Evolutionary conservation across 2,329 filamentous ascomycete species (phyloP).

Genomic region (Penicillium aurantiogriseum): DNA sequence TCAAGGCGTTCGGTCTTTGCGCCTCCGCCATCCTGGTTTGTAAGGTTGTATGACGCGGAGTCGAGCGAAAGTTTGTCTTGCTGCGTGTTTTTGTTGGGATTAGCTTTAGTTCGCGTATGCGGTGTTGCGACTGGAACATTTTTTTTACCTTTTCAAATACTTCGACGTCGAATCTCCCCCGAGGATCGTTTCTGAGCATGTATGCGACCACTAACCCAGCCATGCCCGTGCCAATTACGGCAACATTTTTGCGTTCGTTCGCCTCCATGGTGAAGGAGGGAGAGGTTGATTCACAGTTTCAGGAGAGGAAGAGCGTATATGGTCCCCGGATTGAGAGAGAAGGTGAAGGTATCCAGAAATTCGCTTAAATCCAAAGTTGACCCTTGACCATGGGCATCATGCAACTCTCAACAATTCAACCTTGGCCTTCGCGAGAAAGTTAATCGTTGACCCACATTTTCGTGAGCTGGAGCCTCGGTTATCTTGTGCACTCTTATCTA

Average conservation of each 20-base stretch:
- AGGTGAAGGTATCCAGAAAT: not conserved
- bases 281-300: not conserved
- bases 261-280: not conserved
- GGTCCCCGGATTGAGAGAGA: not conserved
- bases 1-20: conserved; percentile 34
- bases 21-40: conserved; percentile 18
- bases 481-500: not conserved
- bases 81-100: conserved; percentile 27
- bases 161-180: conserved; percentile 44
- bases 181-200: conserved; percentile 43
- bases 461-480: not conserved
- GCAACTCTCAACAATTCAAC: not conserved
- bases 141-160: conserved; percentile 48
- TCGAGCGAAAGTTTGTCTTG: conserved; percentile 47
- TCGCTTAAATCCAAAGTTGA: not conserved
- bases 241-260: conserved; percentile 30
- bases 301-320: not conserved
- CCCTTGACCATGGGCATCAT: not conserved
- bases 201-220: conserved; percentile 50
- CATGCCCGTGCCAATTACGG: conserved; percentile 51
- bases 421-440: not conserved
- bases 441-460: not conserved
- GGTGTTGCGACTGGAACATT: not conserved
- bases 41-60: conserved; percentile 45
- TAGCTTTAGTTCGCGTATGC: not conserved